Percentiles rank a stretch among this genome's conserved stretches.
Evolutionary conservation across 768 basidiomycete genomes (phyloP).

Genomic region (Hortiboletus campestris): DNA sequence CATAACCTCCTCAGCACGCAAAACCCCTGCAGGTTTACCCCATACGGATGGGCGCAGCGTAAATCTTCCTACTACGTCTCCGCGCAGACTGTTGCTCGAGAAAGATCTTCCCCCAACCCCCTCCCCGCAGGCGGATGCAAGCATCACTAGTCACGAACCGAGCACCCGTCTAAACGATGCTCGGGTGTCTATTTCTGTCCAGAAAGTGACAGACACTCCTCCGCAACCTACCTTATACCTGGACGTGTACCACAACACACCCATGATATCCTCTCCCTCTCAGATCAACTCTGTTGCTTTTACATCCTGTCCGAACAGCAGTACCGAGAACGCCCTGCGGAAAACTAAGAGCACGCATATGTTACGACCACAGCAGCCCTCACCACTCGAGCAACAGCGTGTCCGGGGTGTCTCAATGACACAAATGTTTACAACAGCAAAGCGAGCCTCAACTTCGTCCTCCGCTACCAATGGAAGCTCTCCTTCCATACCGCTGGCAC

Average conservation of each 20-base stretch:
- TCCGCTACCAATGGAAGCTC: conserved; percentile 22
- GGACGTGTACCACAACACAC: conserved; percentile 54
- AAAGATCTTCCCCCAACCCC: conserved; percentile 55
- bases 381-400: conserved; percentile 31
- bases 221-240: conserved; percentile 58
- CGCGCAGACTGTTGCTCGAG: conserved; percentile 20
- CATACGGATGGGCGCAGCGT: conserved; percentile 25
- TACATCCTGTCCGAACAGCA: conserved; percentile 19
- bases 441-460: conserved; percentile 41
- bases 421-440: conserved; percentile 39
- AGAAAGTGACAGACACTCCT: conserved; percentile 29
- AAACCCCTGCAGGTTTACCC: conserved; percentile 24
- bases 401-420: conserved; percentile 59
- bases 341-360: conserved; percentile 53
- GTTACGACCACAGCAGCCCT: conserved; percentile 14
- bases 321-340: conserved; percentile 33
- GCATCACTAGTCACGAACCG: neutral
- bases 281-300: conserved; percentile 54
- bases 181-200: conserved; percentile 18
- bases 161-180: conserved; percentile 6
- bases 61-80: conserved; percentile 15
- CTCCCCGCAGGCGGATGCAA: conserved; percentile 6
- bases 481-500: conserved; percentile 42
- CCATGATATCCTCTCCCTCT: conserved; percentile 39
- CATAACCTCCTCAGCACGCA: conserved; percentile 31